Base-by-base conservation (phyloP, 495 filamentous ascomycete species). In the Aspergillus haitiensis region DNA sequence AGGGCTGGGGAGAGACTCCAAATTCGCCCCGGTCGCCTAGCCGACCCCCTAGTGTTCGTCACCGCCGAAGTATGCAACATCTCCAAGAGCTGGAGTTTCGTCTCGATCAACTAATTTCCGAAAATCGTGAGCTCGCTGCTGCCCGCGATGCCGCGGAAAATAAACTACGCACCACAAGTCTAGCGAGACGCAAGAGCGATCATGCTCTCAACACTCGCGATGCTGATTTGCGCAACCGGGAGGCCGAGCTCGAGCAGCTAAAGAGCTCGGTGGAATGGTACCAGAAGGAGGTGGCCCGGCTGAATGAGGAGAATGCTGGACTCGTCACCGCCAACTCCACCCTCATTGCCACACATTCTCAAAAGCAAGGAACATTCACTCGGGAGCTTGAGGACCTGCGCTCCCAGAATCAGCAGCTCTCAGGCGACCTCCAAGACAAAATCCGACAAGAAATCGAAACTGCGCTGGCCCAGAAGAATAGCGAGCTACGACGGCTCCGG, bases 41-140 rank as follows among this genome's bases (percentile, higher is more conserved):
- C 64, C 89, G 95, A 72, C 93, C 93, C 70, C 92, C 93, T 72
- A 97, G 91, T 81, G 88, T 96, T 80, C 92, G 93, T 60, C 91
- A 91, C 69, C 89, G 92, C 61, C 94, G 94, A 73, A 97, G 92
- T 80, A 90, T 97, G 88, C 94, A 97, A 75, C 86, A 98, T 52
- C 81, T 95, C 47, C 74, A 78, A 70, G 92, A 98, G 56, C 84
- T 98, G 44, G 84, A 90, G 66, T 68, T 80, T 35, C 82, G 81
- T 67, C 81, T 96, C 63, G 91, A 95, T 61, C 88, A 91, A 70
- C 77, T 96, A 50, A 77, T 86, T 42, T 84, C 89, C 0, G 92
- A 96, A 66, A 97, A 96, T 64, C 85, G 88, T 55, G 72, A 84
- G 39, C 84, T 96, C 15, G 78, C 84, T 65, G 88, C 90, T 31